Percentiles rank a stretch among this genome's conserved stretches.
phyloP scores from a whole-genome alignment of 345 rosid species.

The Eucalyptus dawsonii region DNA sequence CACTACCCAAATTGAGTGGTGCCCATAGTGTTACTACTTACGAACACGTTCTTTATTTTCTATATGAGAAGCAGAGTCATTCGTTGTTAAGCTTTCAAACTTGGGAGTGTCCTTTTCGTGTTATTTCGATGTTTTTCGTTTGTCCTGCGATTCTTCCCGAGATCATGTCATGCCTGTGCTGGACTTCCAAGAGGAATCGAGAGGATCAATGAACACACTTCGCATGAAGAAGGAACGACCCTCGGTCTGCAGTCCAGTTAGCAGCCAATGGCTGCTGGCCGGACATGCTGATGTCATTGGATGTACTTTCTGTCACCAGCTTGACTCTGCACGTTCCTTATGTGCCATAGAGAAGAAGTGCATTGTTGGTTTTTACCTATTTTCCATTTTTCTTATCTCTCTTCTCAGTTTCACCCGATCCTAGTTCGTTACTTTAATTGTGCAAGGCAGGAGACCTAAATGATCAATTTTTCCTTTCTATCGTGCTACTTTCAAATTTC shows the following conservation, averaged over 20 bases:
- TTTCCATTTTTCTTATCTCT: neutral
- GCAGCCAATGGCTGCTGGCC: neutral
- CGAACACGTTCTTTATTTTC: neutral
- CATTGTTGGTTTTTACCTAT: neutral
- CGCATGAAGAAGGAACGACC: neutral
- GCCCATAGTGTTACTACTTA: neutral
- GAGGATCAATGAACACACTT: neutral
- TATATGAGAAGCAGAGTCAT: too few species aligned
- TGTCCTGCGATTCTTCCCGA: neutral
- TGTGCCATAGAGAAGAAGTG: neutral
- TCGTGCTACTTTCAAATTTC: neutral
- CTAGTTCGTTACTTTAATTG: neutral
- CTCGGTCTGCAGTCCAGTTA: neutral
- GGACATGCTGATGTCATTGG: neutral
- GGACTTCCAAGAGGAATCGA: neutral
- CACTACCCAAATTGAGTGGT: neutral
- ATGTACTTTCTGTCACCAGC: neutral
- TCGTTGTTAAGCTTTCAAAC: neutral
- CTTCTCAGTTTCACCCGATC: neutral
- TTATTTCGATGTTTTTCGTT: neutral
- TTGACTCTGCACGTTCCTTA: neutral
- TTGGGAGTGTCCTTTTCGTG: neutral
- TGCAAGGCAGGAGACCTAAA: neutral
- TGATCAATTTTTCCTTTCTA: neutral
- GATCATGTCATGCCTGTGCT: neutral